Evolutionary conservation across 2,329 filamentous ascomycete species (phyloP).

Genomic region (Hypoxylon rubiginosum): DNA sequence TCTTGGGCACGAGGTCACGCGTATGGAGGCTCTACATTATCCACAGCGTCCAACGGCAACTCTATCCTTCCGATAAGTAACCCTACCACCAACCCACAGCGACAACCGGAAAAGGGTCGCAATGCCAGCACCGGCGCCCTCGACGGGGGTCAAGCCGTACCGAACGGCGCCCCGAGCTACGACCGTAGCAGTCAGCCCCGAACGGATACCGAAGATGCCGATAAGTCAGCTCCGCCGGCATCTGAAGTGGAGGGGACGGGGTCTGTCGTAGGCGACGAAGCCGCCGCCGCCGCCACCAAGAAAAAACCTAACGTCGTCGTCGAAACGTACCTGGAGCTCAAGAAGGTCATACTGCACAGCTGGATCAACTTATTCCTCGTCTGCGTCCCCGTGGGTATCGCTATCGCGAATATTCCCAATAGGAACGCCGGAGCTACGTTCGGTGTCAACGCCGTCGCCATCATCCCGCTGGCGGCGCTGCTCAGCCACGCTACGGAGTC

Average conservation of each 20-base stretch:
- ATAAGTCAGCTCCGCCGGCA: conserved; percentile 55
- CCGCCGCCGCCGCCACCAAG: conserved; percentile 47
- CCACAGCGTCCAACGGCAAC: conserved; percentile 55
- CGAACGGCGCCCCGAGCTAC: conserved; percentile 47
- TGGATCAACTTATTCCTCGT: conserved; percentile 83
- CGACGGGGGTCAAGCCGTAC: conserved; percentile 40
- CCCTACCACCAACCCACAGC: conserved; percentile 42
- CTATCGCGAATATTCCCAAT: conserved; percentile 66
- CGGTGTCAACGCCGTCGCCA: conserved; percentile 80
- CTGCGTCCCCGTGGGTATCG: conserved; percentile 84
- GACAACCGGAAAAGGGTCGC: conserved; percentile 41
- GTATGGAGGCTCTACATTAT: conserved; percentile 65
- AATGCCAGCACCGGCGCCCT: conserved; percentile 40
- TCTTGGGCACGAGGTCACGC: conserved; percentile 67
- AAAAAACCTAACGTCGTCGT: conserved; percentile 51
- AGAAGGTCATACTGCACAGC: conserved; percentile 76
- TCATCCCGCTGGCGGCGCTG: conserved; percentile 79
- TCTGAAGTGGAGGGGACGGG: conserved; percentile 67
- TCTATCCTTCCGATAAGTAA: conserved; percentile 58
- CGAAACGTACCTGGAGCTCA: conserved; percentile 64
- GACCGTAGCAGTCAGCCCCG: conserved; percentile 25
- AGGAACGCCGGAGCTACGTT: conserved; percentile 75
- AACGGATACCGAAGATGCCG: conserved; percentile 51
- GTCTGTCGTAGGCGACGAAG: conserved; percentile 65
- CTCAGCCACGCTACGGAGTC: conserved; percentile 81